Base-by-base conservation (phyloP, 208 protist species). In the Lotmaria passim region DNA sequence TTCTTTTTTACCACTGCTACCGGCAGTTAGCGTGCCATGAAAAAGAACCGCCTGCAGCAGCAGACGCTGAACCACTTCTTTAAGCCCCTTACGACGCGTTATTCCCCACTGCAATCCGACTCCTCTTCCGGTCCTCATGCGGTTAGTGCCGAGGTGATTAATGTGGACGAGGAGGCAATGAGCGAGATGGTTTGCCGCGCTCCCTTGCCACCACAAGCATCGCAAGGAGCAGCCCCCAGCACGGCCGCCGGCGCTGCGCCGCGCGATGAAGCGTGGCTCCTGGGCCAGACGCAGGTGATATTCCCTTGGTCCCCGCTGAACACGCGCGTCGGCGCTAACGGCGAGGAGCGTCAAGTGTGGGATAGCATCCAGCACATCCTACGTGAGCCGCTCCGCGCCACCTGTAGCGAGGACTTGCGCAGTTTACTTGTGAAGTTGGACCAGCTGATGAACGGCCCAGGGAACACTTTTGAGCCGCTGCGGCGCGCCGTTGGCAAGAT, bases 281-380 rank as follows among this genome's bases (percentile, higher is more conserved):
- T 56, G 34, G 73, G 66, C 11, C 24, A 78, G 39, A 53, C 58
- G n/a, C 51, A 52, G 36, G 76, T 89, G 1, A 74, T 81, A 19
- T 62, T 87, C 15, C 79, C 82, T 14, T 93, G 84, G 82, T 64
- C 71, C 19, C 14, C 52, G 31, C 31, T 69, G 14, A 43, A 48
- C 59, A 60, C 59, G 0, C 34, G 48, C 12, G 2, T 14, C 0
- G 39, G 59, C 15, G 6, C 24, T 0, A 47, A 60, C 14, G 38
- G 69, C 1, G 28, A 55, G 19, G 24, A 1, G 12, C 23, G 10
- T 8, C 33, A 36, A 11, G 72, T 69, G 17, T 90, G 82, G 77
- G 62, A 78, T 14, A 33, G 75, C 8, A 61, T 90, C 21, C 33
- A 44, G 30, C 36, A 66, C 12, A 50, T 81, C 7, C 58, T 90